These are phyloP conservation scores for Clonostachys rhizophaga DNA, from an alignment of 2,329 filamentous ascomycete genomes.

Conservation along the genomic window DNA sequence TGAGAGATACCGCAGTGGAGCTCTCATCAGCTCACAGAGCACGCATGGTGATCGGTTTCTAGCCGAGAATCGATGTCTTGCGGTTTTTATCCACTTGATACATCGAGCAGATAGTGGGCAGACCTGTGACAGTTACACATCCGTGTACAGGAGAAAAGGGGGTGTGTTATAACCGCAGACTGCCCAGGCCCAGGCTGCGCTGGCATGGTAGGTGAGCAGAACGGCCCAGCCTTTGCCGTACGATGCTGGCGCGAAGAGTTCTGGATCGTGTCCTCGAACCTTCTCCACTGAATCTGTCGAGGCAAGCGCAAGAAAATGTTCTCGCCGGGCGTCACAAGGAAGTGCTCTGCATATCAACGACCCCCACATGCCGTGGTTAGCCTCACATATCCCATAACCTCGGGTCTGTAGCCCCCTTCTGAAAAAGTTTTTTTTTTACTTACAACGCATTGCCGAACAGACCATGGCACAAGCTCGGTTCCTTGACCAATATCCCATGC, in stretches of 20 bases:
- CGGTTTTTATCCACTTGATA: too few relatives aligned
- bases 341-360: not conserved
- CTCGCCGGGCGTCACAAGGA: slow-evolving; percentile 14
- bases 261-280: slow-evolving; percentile 18
- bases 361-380: too few relatives aligned
- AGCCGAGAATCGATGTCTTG: too few relatives aligned
- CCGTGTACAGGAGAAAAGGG: slow-evolving; percentile 27
- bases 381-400: too few relatives aligned
- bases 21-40: too few relatives aligned
- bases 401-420: not conserved
- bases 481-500: slow-evolving; percentile 56
- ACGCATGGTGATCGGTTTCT: too few relatives aligned
- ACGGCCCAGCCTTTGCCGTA: slow-evolving; percentile 23
- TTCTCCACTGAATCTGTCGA: slow-evolving; percentile 50
- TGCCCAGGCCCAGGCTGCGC: slow-evolving; percentile 31
- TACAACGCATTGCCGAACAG: slow-evolving; percentile 61
- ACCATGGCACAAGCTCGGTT: slow-evolving; percentile 62
- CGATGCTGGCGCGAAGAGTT: slow-evolving; percentile 28
- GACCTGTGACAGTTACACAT: slow-evolving; percentile 14
- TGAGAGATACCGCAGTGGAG: too few relatives aligned
- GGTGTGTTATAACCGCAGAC: slow-evolving; percentile 23
- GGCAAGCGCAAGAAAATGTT: slow-evolving; percentile 55
- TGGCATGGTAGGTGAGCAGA: slow-evolving; percentile 25
- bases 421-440: slow-evolving; percentile 36
- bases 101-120: too few relatives aligned